Conservation (phyloP, 2,329 filamentous ascomycete genomes). For the Sporothrix sp. region DNA sequence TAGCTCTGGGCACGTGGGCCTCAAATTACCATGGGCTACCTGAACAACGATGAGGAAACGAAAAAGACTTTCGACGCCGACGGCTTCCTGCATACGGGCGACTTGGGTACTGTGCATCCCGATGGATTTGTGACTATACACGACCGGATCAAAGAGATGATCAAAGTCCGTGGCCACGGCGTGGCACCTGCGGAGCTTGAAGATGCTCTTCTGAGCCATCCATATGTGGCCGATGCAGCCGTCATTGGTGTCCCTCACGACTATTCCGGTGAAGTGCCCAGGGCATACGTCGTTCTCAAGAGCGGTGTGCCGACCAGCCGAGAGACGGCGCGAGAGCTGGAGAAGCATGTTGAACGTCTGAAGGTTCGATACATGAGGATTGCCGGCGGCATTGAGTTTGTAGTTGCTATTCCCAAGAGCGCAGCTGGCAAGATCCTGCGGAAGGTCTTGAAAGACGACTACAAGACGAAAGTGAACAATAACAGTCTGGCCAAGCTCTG, state of each 20-base stretch:
- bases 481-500: not conserved
- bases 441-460: slow-evolving; percentile 24
- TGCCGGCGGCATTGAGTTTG: slow-evolving; percentile 41
- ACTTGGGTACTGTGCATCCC: slow-evolving; percentile 44
- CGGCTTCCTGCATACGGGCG: slow-evolving; percentile 50
- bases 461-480: not conserved
- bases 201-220: slow-evolving; percentile 49
- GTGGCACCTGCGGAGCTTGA: slow-evolving; percentile 56
- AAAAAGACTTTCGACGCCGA: slow-evolving; percentile 42
- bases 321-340: not conserved
- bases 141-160: slow-evolving; percentile 58
- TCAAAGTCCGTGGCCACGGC: slow-evolving; percentile 56
- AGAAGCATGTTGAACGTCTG: not conserved
- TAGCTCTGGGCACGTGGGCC: slow-evolving; percentile 32
- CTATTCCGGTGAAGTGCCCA: slow-evolving; percentile 45
- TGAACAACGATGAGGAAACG: slow-evolving; percentile 34
- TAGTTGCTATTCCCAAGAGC: slow-evolving; percentile 44
- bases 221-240: slow-evolving; percentile 46
- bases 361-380: slow-evolving; percentile 39
- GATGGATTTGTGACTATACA: slow-evolving; percentile 48
- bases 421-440: slow-evolving; percentile 43
- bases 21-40: slow-evolving; percentile 41
- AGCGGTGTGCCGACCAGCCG: not conserved
- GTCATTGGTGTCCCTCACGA: slow-evolving; percentile 45
- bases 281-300: slow-evolving; percentile 43